Evolutionary conservation across 768 basidiomycete species (phyloP), one percentile per base, ranked within the genome.

Genomic region (Suillus tomentosus): DNA sequence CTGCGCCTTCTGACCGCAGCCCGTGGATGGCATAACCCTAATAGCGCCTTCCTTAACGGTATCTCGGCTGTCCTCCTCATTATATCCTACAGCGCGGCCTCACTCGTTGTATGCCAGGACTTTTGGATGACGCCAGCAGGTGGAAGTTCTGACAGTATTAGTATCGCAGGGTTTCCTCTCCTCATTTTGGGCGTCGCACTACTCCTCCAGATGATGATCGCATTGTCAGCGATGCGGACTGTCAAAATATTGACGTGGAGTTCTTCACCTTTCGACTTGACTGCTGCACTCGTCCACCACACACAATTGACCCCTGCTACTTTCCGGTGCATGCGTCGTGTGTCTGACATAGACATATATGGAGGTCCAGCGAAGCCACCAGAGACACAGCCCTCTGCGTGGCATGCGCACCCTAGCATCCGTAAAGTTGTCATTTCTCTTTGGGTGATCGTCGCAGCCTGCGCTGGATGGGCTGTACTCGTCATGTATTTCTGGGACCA

Each of bases 1-100:
- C 15, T 42, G 40, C 15, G 14, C 40, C 40, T 15, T 42, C 40
- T 42, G 40, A 42, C 40, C 10, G 40, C 40, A 42, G 40, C 15
- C 15, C 40, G 15, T 1, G 68, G 70, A 3, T 62, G 37, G 42
- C 64, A 65, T 9, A 69, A 64, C 47, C 69, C 74, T 13, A 74
- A 73, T 13, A 70, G 74, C 48, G 67, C 65, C 7, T 0, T 55
- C 9, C 71, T 62, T 2, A 76, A 72, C 13, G 0, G 66, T 14
- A 9, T 69, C 43, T 73, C 73, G 73, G 66, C 68, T 37, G 53
- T 76, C 22, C 72, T 75, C 63, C 27, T 31, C 27, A 60, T 76
- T 60, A 59, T 73, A 17, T 75, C 75, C 42, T 76, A 73, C 40
- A 68, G 67, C 39, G 73, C 74, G 15, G 67, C 70, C 61, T 65